Conservation (phyloP, 305 asterid genomes). For the Rubia occidens region DNA sequence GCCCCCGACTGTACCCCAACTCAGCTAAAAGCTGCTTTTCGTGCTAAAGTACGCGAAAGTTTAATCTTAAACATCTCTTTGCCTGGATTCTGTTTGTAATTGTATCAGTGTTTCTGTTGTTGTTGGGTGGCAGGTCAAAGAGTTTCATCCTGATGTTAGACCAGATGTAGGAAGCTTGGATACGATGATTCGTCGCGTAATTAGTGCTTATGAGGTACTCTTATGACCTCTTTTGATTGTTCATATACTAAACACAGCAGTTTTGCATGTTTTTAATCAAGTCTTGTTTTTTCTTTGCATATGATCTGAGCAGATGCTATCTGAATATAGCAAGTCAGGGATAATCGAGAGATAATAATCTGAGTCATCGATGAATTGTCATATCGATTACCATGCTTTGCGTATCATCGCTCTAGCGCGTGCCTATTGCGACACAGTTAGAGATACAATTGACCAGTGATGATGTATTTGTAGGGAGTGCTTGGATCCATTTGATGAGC, state of each 20-base stretch:
- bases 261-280: background rate
- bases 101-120: background rate
- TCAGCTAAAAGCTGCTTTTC: conserved; percentile 74
- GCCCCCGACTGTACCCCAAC: conserved; percentile 45
- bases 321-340: conserved; percentile 61
- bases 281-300: conserved; percentile 14
- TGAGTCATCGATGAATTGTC: too few species aligned
- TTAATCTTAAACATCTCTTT: background rate
- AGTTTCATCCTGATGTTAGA: conserved; percentile 75
- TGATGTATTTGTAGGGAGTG: conserved; percentile 50
- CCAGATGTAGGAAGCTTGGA: conserved; percentile 43
- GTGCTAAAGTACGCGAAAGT: conserved; percentile 43
- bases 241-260: background rate
- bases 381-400: background rate
- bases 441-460: background rate
- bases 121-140: conserved; percentile 44
- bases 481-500: conserved; percentile 79
- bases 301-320: conserved; percentile 44
- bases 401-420: background rate
- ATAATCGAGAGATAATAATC: conserved; percentile 58
- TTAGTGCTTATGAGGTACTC: conserved; percentile 70
- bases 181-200: conserved; percentile 59
- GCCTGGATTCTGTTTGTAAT: background rate
- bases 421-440: background rate
- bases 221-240: background rate